phyloP scores from a whole-genome alignment of 148 eudicot genomes.

The Rhododendron ferrugineum region DNA sequence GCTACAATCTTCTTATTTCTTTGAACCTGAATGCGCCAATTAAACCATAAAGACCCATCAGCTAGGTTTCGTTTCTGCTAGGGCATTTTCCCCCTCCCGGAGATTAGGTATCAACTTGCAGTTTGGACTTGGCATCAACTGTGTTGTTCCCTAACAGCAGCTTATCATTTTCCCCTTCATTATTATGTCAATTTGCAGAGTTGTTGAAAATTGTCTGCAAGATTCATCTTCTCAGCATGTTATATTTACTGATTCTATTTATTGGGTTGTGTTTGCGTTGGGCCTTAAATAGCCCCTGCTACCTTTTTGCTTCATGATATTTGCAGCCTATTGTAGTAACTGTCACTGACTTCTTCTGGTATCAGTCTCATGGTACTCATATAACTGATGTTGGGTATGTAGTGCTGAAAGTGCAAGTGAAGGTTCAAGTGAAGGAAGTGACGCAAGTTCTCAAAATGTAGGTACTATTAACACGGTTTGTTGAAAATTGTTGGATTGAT shows the following conservation, averaged over 20 bases:
- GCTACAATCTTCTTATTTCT: background rate
- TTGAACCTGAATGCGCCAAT: background rate
- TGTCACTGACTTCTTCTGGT: background rate
- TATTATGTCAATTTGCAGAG: background rate
- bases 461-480: slow-evolving; percentile 21
- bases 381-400: slow-evolving; percentile 24
- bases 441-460: slow-evolving; percentile 87
- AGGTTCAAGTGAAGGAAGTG: slow-evolving; percentile 98
- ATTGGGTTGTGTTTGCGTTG: background rate
- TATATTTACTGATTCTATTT: background rate
- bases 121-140: background rate
- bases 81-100: background rate
- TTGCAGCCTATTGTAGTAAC: background rate
- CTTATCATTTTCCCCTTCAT: background rate
- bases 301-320: background rate
- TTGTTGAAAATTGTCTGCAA: background rate
- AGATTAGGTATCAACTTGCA: background rate
- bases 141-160: background rate
- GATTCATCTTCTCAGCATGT: background rate
- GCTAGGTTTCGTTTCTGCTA: background rate
- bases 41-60: background rate
- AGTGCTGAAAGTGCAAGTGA: slow-evolving; percentile 90
- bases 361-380: background rate
- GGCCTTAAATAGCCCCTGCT: background rate
- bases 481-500: background rate